Evolutionary conservation across 768 basidiomycete species (phyloP).

Genomic region (Lepiota venenata): DNA sequence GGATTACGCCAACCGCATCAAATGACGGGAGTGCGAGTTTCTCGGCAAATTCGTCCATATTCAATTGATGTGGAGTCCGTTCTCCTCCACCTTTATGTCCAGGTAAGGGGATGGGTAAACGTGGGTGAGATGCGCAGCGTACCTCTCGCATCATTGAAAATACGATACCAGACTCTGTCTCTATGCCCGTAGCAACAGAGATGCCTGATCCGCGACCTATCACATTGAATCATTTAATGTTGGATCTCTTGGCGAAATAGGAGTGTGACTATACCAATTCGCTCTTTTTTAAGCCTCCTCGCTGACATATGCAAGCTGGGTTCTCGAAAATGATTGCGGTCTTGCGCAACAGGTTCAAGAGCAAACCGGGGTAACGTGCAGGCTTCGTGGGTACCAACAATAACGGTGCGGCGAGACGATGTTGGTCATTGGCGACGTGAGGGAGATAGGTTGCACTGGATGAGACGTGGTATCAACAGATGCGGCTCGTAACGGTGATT

Average conservation of each 20-base stretch:
- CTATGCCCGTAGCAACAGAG: conserved; percentile 81
- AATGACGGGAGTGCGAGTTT: conserved; percentile 89
- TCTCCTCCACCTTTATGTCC: conserved; percentile 63
- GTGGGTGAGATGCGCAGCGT: conserved; percentile 13
- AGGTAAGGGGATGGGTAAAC: conserved; percentile 28
- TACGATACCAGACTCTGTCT: conserved; percentile 94
- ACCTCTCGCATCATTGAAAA: conserved; percentile 99
- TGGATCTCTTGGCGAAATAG: not conserved
- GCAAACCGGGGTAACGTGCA: conserved; percentile 7
- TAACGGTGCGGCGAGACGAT: too few relatives aligned
- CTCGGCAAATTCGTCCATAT: conserved; percentile 96
- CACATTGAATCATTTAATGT: not conserved
- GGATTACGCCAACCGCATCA: conserved; percentile 91
- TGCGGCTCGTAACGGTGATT: too few relatives aligned
- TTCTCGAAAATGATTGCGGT: conserved; percentile 72
- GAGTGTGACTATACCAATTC: conserved; percentile 63
- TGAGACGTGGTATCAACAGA: too few relatives aligned
- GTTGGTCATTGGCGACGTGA: too few relatives aligned
- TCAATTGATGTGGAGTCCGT: conserved; percentile 89
- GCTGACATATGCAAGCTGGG: conserved; percentile 36
- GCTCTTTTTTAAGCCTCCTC: too few relatives aligned
- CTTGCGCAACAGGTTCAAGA: conserved; percentile 56
- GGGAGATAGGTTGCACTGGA: too few relatives aligned
- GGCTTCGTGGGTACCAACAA: conserved; percentile 16
- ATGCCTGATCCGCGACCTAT: conserved; percentile 80